Conservation (phyloP, 202 grass and related monocot species). For the Miscanthus sacchariflorus region DNA sequence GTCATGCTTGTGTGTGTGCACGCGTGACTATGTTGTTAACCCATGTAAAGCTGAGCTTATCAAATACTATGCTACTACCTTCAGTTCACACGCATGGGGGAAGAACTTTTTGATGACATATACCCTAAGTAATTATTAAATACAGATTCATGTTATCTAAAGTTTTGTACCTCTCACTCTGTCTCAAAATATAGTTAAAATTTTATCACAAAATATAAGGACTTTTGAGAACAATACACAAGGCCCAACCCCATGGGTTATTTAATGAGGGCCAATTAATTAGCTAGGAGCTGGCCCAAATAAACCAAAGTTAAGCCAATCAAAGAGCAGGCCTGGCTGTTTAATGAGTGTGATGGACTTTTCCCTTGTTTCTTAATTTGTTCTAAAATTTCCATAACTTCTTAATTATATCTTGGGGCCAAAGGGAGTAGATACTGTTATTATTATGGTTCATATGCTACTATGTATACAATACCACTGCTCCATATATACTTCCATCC, state of each 20-base stretch:
- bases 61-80: background rate
- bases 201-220: background rate
- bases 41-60: slow-evolving; percentile 28
- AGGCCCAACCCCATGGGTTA: background rate
- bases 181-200: background rate
- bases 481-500: background rate
- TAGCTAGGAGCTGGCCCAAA: background rate
- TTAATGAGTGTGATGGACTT: background rate
- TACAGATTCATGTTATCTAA: background rate
- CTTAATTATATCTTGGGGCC: too few relatives aligned
- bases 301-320: background rate
- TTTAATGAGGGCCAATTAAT: background rate
- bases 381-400: too few relatives aligned
- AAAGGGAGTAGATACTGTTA: too few relatives aligned
- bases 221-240: background rate
- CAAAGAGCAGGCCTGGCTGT: background rate
- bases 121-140: background rate
- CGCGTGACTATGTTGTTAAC: slow-evolving; percentile 29
- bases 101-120: slow-evolving; percentile 16
- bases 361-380: background rate
- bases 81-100: background rate
- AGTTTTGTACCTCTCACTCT: background rate
- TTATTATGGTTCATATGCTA: background rate
- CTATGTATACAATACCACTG: background rate
- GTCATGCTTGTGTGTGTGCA: slow-evolving; percentile 23